A percentile compares a stretch with the other conserved stretches of the same genome.
These are phyloP conservation scores for Suzukiozyma palmioleophila DNA, from an alignment of 1,139 yeast species.

Conservation along the genomic window DNA sequence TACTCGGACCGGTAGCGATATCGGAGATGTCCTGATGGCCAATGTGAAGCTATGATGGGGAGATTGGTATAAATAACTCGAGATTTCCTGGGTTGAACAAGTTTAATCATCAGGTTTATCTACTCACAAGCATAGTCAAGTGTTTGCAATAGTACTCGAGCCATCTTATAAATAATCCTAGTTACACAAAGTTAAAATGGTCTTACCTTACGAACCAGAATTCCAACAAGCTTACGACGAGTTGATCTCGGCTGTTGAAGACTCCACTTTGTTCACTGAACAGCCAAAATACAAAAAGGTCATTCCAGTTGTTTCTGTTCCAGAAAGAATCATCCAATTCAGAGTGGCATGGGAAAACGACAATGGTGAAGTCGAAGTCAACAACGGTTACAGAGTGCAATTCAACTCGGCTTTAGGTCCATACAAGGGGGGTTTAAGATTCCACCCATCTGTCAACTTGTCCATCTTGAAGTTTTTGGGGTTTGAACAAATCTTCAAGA, in stretches of 20 bases:
- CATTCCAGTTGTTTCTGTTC: slow-evolving; percentile 86
- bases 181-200: slow-evolving; percentile 27
- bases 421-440: slow-evolving; percentile 97
- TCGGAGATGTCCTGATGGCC: background rate
- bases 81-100: background rate
- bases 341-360: slow-evolving; percentile 98
- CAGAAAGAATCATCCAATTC: slow-evolving; percentile 95
- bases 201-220: slow-evolving; percentile 84
- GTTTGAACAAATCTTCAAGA: slow-evolving; percentile 97
- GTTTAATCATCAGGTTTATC: too few species aligned
- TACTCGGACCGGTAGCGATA: background rate
- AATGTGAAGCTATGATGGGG: too few species aligned
- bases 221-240: slow-evolving; percentile 98
- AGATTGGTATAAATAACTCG: background rate
- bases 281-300: slow-evolving; percentile 90
- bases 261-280: slow-evolving; percentile 83
- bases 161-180: background rate
- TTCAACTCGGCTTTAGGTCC: slow-evolving; percentile 98
- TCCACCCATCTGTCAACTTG: slow-evolving; percentile 95
- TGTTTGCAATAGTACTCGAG: too few species aligned
- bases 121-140: too few species aligned
- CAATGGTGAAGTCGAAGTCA: slow-evolving; percentile 84
- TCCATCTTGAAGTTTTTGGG: slow-evolving; percentile 95
- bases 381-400: slow-evolving; percentile 97
- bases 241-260: slow-evolving; percentile 81